Percentiles rank a stretch among this genome's conserved stretches.
phyloP scores from a whole-genome alignment of 495 filamentous ascomycete genomes.

The Neurospora hispaniola region DNA sequence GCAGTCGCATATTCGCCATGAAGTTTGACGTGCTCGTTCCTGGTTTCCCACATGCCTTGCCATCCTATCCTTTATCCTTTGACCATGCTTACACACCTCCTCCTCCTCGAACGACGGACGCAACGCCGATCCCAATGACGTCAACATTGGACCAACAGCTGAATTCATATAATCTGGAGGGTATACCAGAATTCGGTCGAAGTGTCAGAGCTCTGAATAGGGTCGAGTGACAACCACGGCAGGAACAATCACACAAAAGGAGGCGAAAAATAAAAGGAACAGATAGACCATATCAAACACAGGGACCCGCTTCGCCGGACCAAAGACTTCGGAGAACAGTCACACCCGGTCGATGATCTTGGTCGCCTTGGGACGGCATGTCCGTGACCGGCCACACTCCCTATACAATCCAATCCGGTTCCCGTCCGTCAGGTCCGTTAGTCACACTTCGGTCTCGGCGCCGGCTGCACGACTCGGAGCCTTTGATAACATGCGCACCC shows the following conservation, averaged over 20 bases:
- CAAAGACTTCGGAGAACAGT: conserved; percentile 1
- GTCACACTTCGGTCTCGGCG: neutral
- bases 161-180: neutral
- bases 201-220: neutral
- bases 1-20: neutral
- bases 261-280: neutral
- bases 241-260: neutral
- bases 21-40: neutral
- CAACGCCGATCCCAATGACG: conserved; percentile 14
- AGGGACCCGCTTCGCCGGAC: neutral
- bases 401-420: neutral
- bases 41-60: neutral
- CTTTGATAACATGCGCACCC: no score
- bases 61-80: no score
- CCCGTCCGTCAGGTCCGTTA: neutral
- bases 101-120: neutral
- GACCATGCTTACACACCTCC: neutral
- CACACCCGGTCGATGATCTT: conserved; percentile 4
- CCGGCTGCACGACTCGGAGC: neutral
- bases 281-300: neutral
- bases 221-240: neutral
- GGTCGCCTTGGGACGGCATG: neutral
- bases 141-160: conserved; percentile 6
- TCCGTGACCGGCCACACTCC: neutral
- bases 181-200: no score